Evolutionary conservation across 2,329 filamentous ascomycete species (phyloP), one percentile per base, ranked within the genome.

Genomic region (Cercospora sp.): DNA sequence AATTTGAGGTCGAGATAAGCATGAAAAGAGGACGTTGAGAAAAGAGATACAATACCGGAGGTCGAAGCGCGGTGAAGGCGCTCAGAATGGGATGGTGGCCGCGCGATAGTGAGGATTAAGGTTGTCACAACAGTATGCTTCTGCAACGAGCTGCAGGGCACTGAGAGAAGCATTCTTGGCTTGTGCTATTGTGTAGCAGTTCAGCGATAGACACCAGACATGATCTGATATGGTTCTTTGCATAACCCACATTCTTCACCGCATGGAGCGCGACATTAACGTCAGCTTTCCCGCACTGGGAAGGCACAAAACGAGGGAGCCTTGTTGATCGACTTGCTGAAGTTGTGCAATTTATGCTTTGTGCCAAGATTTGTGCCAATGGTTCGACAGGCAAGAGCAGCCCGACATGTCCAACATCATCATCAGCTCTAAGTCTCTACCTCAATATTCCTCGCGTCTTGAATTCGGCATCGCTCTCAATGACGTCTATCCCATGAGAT

Each of bases 201-300:
- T 31, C 55, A 58, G 55, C 55, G 55, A 58, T 33, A 58, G 55
- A 58, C 26, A 28, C 28, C 28, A 58, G 55, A 58, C 6, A 58
- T 33, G 55, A 58, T 31, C 18, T 20, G 51, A 31, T 20, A 58
- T 33, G 55, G 28, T 12, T 18, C 12, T 58, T 33, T 36, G 31
- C 16, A 58, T 53, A n/a, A 16, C 18, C 7, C 16, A 16, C 13
- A 23, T 23, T 53, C 13, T 40, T 40, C 13, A n/a, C 2, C 36
- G 36, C 36, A 40, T 6, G 6, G 12, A 16, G 12, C 13, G 2
- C 12, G n/a, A 13, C 2, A 8, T 40, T 7, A 40, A 13, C 2
- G n/a, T 40, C 5, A 16, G 16, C n/a, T n/a, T n/a, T n/a, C n/a
- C n/a, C n/a, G n/a, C n/a, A n/a, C n/a, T n/a, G n/a, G n/a, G n/a